Percentiles rank a stretch among this genome's conserved stretches.
Evolutionary conservation across 1,284 basidiomycete species (phyloP).

Genomic region (Neonothopanus nambi): DNA sequence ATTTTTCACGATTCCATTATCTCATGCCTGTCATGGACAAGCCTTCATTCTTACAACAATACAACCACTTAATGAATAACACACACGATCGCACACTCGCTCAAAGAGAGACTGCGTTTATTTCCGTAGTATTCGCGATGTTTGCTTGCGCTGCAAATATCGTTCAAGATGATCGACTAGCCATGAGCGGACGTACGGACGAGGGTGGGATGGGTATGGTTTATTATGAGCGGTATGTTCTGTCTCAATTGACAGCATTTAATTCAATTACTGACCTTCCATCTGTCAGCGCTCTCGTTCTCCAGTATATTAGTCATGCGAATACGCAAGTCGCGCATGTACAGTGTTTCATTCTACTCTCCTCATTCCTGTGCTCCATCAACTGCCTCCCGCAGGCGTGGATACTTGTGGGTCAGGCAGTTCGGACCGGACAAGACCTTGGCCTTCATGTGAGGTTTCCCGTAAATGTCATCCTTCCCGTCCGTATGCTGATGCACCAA

Average conservation of each 20-base stretch:
- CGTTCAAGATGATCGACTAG: slow-evolving; percentile 70
- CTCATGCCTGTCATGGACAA: slow-evolving; percentile 84
- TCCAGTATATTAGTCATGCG: slow-evolving; percentile 86
- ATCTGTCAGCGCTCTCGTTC: slow-evolving; percentile 68
- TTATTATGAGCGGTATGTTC: slow-evolving; percentile 76
- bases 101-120: slow-evolving; percentile 67
- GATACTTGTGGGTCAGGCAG: slow-evolving; percentile 85
- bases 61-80: slow-evolving; percentile 73
- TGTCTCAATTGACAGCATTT: slow-evolving; percentile 15
- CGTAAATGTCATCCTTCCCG: slow-evolving; percentile 12
- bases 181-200: slow-evolving; percentile 57
- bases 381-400: slow-evolving; percentile 91
- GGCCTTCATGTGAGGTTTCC: slow-evolving; percentile 76
- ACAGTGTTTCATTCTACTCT: slow-evolving; percentile 84
- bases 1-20: slow-evolving; percentile 83
- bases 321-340: slow-evolving; percentile 83
- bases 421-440: slow-evolving; percentile 84
- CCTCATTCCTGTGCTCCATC: slow-evolving; percentile 86
- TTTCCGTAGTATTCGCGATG: slow-evolving; percentile 76
- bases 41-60: slow-evolving; percentile 73
- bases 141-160: slow-evolving; percentile 82
- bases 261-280: slow-evolving; percentile 22
- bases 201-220: slow-evolving; percentile 85
- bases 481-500: slow-evolving; percentile 18
- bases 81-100: slow-evolving; percentile 51